Conservation (phyloP, 352 stramenopile genomes). For the Phytophthora capsici region DNA sequence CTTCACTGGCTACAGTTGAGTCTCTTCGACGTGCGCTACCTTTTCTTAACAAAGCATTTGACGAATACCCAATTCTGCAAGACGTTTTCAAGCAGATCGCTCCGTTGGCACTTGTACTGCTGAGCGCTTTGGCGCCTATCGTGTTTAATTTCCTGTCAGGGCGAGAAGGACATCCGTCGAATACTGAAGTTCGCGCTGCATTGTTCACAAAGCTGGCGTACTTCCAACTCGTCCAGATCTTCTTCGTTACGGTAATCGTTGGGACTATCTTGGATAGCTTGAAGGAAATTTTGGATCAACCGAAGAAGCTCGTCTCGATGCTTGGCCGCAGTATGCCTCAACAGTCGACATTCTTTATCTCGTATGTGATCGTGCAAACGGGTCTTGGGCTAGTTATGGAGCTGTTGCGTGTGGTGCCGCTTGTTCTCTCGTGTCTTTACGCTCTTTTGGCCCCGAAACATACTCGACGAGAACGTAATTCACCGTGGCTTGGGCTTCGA, state of each 20-base stretch:
- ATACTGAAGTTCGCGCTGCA: slow-evolving; percentile 64
- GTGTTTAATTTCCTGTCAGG: slow-evolving; percentile 71
- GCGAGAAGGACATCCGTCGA: slow-evolving; percentile 74
- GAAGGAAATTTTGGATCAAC: slow-evolving; percentile 75
- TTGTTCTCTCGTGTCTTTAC: slow-evolving; percentile 59
- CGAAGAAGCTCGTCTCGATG: slow-evolving; percentile 71
- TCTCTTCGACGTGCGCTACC: slow-evolving; percentile 65
- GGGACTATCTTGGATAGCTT: slow-evolving; percentile 79
- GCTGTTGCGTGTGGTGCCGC: slow-evolving; percentile 64
- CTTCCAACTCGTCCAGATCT: slow-evolving; percentile 86
- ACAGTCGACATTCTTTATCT: slow-evolving; percentile 88
- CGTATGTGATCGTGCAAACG: slow-evolving; percentile 78
- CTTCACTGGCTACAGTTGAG: slow-evolving; percentile 73
- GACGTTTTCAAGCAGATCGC: slow-evolving; percentile 77
- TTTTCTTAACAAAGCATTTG: slow-evolving; percentile 70
- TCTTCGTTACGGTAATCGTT: slow-evolving; percentile 82
- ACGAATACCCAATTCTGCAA: slow-evolving; percentile 64
- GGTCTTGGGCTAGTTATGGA: slow-evolving; percentile 66
- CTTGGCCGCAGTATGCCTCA: slow-evolving; percentile 78
- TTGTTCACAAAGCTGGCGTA: slow-evolving; percentile 83
- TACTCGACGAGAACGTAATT: slow-evolving; percentile 63
- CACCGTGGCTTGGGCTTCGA: slow-evolving; percentile 59
- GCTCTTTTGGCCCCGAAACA: slow-evolving; percentile 64
- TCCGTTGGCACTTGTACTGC: slow-evolving; percentile 60
- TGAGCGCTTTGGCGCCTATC: slow-evolving; percentile 67